Base-by-base conservation (phyloP, 2,329 filamentous ascomycete genomes). In the Myriosclerotinia duriaeana region DNA sequence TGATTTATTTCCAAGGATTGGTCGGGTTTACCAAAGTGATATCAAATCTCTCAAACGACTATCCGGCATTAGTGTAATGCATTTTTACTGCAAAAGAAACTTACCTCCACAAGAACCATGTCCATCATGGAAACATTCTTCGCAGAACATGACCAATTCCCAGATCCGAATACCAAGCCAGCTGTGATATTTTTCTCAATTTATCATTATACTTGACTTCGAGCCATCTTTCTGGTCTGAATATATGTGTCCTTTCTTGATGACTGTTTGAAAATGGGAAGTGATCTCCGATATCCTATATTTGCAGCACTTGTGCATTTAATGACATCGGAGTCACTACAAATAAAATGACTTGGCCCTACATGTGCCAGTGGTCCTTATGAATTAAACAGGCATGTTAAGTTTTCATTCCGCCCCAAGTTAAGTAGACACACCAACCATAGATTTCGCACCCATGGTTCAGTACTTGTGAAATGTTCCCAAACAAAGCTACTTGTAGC, bases 191-290 rank as follows among this genome's bases (percentile, higher is more conserved):
- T 75, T 74, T 74, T 30, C 53, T 50, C 12, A 69, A 14, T 22
- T 59, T 52, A 9, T 42, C 48, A n/a, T 66, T 48, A 6, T 42
- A 48, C 1, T 34, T n/a, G 8, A 72, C 75, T 1, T 80, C 75
- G 3, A 85, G 70, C 81, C 82, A 85, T 46, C 83, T 77, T 61
- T 82, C 82, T 0, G 83, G 83, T 26, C 78, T 75, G 69, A 80
- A 85, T 0, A 78, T 64, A 38, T 78, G 72, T 5, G 79, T 72
- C 78, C 79, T 68, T 85, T 83, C 61, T 80, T 79, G 54, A 84
- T 78, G 7, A 80, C 78, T 0, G 83, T 82, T 67, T 81, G 79
- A 8, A 85, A 76, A 66, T 83, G 84, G 0, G 78, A 77, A 14
- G 84, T 12, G 69, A 71, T 54, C 71, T 61, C 11, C 44, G 58